Conservation (phyloP, 1,139 yeast genomes). For the Meyerozyma smithsonii region DNA sequence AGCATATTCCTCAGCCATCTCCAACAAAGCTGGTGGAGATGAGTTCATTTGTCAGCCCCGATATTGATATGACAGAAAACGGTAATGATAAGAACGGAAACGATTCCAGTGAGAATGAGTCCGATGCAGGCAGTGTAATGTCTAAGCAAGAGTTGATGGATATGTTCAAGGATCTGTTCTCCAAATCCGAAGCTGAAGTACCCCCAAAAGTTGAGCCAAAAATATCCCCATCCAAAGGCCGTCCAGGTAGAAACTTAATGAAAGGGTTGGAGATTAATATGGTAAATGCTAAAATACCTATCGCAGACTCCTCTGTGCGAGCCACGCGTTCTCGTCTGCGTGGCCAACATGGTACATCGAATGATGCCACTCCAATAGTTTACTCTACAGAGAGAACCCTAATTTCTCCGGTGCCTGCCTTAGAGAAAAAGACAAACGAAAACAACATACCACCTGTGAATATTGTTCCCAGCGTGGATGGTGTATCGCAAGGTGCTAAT, state of each 20-base stretch:
- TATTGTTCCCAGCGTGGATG: constrained; percentile 3
- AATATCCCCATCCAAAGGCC: constrained; percentile 5
- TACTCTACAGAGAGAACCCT: constrained; percentile 10
- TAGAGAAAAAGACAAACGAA: constrained; percentile 3
- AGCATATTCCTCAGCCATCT: neutral
- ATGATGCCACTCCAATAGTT: constrained; percentile 6
- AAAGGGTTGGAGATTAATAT: constrained; percentile 20
- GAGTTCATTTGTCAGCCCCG: neutral
- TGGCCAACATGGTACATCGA: constrained; percentile 8
- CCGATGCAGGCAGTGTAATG: constrained; percentile 11
- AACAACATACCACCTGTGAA: constrained; percentile 6
- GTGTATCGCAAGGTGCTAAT: neutral
- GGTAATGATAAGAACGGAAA: neutral
- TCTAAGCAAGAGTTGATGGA: constrained; percentile 23
- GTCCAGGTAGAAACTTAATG: constrained; percentile 8
- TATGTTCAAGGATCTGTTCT: constrained; percentile 21
- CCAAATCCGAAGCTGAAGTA: constrained; percentile 10
- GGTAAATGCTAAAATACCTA: constrained; percentile 13
- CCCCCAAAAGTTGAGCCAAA: constrained; percentile 6
- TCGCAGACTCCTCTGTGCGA: constrained; percentile 6
- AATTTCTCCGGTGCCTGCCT: constrained; percentile 3
- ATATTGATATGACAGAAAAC: neutral
- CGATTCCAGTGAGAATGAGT: neutral
- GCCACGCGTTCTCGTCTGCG: constrained; percentile 10
- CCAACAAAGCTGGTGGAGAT: neutral